Evolutionary conservation across 1,139 yeast genomes (phyloP), one percentile per base, ranked within the genome.

Genomic region (Lodderomyces oxycetoniae): DNA sequence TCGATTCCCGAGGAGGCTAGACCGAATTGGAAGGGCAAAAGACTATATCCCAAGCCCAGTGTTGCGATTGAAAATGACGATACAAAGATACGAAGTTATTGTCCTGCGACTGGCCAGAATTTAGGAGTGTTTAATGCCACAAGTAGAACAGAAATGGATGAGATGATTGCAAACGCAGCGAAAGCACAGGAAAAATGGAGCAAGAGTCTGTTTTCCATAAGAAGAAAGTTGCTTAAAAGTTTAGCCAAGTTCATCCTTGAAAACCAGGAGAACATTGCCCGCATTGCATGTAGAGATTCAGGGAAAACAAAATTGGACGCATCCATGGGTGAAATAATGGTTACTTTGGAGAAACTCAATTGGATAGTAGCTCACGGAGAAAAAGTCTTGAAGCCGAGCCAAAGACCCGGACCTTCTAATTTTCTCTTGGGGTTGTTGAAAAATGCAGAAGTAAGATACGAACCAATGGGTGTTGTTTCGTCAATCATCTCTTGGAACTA

Each of bases 251-350:
- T 71, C 54, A 77, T 91, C 34, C 58, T 84, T 35, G 81, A 79
- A 34, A 81, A 91, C 55, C 98, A 91, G 56, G 91, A 82, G 36
- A 79, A 79, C 34, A 76, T 91, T 32, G 95, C 95, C 3, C 68
- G 95, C 33, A 82, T 91, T 6, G 96, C 97, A 0, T 91, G 97
- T 57, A 71, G 97, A 47, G 98, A 91, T 53, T 83, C 95, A 19
- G 98, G 98, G 23, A 91, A 91, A 55, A 89, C 98, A 2, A 80
- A 84, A 79, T 67, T 91, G 30, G 97, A 91, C 62, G 97, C 98
- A 2, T 81, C 91, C 38, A 80, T 91, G 82, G 98, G 98, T 30
- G 98, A 91, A 54, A 79, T 83, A 26, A 73, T 91, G 76, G 97
- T 88, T 8, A 89, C 97, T 0, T 67, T 89, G 45, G 98, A 91